phyloP scores from a whole-genome alignment of 2,329 filamentous ascomycete species.

The Mollisiaceae sp. region DNA sequence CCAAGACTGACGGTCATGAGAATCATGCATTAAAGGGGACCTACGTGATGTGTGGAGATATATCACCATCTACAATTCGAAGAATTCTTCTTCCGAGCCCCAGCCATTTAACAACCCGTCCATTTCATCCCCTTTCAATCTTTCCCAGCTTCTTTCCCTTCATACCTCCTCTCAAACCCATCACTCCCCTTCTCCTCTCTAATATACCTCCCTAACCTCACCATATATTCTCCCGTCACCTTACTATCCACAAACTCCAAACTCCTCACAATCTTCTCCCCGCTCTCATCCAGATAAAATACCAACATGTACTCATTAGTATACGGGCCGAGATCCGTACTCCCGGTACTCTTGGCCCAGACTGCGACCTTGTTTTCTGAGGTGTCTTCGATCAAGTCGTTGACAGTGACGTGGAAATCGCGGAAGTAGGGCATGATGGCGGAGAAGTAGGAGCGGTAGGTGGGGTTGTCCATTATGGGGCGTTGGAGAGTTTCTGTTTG shows the following conservation, averaged over 20 bases:
- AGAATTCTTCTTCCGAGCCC: no score
- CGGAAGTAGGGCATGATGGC: constrained; percentile 9
- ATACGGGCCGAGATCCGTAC: constrained; percentile 6
- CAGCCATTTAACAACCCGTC: neutral
- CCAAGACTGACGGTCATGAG: no score
- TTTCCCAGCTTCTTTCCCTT: neutral
- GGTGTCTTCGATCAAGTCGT: constrained; percentile 14
- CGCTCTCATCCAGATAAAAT: constrained; percentile 7
- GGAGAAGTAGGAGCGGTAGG: constrained; percentile 13
- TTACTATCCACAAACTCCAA: constrained; percentile 19
- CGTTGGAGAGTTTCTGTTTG: constrained; percentile 13
- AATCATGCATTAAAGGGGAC: no score
- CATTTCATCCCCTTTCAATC: neutral
- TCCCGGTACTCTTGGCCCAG: constrained; percentile 10
- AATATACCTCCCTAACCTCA: constrained; percentile 7
- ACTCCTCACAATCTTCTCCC: constrained; percentile 6
- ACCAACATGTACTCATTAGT: constrained; percentile 18
- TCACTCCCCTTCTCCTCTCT: constrained; percentile 11
- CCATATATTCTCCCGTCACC: constrained; percentile 3
- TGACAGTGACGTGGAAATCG: constrained; percentile 14
- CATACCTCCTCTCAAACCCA: constrained; percentile 6
- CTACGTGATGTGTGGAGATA: no score
- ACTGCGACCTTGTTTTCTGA: constrained; percentile 9
- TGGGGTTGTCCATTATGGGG: constrained; percentile 12
- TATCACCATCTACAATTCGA: no score